A percentile compares a stretch with the other conserved stretches of the same genome.
Conservation (phyloP, 257 asterid species). For the Linderniella brevidens region DNA sequence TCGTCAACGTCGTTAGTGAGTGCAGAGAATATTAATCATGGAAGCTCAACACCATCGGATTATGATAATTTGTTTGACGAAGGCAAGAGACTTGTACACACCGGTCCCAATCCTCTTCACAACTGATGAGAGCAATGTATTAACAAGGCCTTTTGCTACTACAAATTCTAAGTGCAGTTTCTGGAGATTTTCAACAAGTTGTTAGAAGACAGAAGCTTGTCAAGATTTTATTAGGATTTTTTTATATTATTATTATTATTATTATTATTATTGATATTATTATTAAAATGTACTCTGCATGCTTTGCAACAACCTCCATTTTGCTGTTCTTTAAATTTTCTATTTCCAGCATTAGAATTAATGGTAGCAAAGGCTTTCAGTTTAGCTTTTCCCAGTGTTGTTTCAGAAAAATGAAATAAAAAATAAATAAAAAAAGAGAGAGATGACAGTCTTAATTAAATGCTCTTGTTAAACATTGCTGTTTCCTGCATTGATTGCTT, state of each 20-base stretch:
- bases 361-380: slow-evolving; percentile 20
- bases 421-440: neutral
- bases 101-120: slow-evolving; percentile 48
- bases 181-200: too few relatives aligned
- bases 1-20: too few relatives aligned
- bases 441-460: neutral
- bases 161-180: neutral
- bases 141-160: slow-evolving; percentile 13
- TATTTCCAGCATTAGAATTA: slow-evolving; percentile 22
- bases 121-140: slow-evolving; percentile 14
- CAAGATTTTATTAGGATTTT: too few relatives aligned
- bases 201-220: too few relatives aligned
- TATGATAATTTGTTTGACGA: slow-evolving; percentile 17
- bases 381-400: slow-evolving; percentile 9
- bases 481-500: slow-evolving; percentile 21
- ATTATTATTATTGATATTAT: neutral
- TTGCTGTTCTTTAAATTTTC: neutral
- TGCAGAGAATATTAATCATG: too few relatives aligned
- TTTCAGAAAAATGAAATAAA: slow-evolving; percentile 1
- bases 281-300: neutral
- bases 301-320: slow-evolving; percentile 4
- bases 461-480: slow-evolving; percentile 22
- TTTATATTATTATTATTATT: too few relatives aligned
- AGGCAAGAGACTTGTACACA: slow-evolving; percentile 37
- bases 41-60: neutral